Evolutionary conservation across 768 basidiomycete species (phyloP), one percentile per base, ranked within the genome.

Genomic region (Xerocomellus amylosporus): DNA sequence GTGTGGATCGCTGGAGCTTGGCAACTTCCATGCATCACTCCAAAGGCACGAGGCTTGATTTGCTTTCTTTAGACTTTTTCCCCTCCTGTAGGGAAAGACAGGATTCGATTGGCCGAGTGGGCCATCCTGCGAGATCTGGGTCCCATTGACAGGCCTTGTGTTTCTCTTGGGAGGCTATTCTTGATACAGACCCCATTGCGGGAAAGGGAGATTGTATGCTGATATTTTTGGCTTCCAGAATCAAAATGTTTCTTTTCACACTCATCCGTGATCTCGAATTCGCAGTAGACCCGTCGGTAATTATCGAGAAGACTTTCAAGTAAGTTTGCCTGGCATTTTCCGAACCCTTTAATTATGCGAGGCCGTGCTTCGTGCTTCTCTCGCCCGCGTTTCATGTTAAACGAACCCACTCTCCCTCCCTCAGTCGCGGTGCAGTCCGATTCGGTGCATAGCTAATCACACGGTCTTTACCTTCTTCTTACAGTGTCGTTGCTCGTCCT

Each of bases 301-400:
- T 82, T 60, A 79, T 84, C 59, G 81, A 85, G 74, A 85, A 85
- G 74, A 79, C 75, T 45, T 75, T 82, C 66, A 84, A 84, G 83
- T 86, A 65, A 74, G 82, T 56, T 52, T 51, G 5, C 26, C 43
- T 66, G 58, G 60, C 53, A 46, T 47, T 56, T 59, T 47, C 54
- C 60, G 59, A 51, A 36, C 50, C 48, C 57, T 61, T 60, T 58
- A 53, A 62, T 69, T 63, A 61, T 60, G 51, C 56, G 60, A 55
- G 52, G 37, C 52, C n/a, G 48, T 49, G 43, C 46, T 31, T 30
- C 26, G 19, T 17, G 56, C 58, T 58, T 67, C 57, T 54, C 46
- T 58, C 26, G 49, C 28, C 41, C 51, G 61, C 38, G 46, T 55
- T 63, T 67, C 51, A 59, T 62, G 45, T 56, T 58, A 51, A 55